Evolutionary conservation across 495 filamentous ascomycete genomes (phyloP).

Genomic region (Tetracladium setigerum): DNA sequence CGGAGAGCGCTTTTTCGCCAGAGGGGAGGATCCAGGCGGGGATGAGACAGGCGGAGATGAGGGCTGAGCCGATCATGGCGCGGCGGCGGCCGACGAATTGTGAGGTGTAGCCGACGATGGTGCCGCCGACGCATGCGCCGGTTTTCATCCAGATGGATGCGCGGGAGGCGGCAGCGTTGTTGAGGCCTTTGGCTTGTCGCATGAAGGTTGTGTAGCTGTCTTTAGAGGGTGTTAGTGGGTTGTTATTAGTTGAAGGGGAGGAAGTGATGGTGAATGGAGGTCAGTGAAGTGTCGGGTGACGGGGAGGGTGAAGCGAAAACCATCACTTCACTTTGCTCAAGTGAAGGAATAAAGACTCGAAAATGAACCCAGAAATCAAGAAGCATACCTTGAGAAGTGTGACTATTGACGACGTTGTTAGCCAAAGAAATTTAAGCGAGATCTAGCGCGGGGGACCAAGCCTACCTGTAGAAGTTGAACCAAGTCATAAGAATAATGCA

Average conservation of each 20-base stretch:
- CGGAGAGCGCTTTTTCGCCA: conserved; percentile 48
- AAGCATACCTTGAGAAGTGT: conserved; percentile 4
- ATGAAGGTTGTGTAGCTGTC: conserved; percentile 76
- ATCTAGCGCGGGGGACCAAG: neutral
- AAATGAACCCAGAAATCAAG: too few species aligned
- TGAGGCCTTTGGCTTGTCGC: conserved; percentile 56
- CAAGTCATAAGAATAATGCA: conserved; percentile 66
- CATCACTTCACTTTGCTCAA: too few species aligned
- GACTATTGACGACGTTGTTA: conserved; percentile 16
- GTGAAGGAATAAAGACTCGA: conserved; percentile 1
- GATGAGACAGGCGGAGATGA: conserved; percentile 52
- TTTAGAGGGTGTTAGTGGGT: conserved; percentile 40
- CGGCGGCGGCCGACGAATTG: conserved; percentile 66
- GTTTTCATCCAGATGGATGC: conserved; percentile 56
- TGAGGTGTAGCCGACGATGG: conserved; percentile 61
- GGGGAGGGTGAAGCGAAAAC: too few species aligned
- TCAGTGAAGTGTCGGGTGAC: too few species aligned
- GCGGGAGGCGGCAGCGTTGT: conserved; percentile 51
- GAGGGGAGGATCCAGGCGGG: conserved; percentile 66
- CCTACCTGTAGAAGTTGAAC: conserved; percentile 33
- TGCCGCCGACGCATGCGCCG: conserved; percentile 67
- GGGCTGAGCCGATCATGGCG: conserved; percentile 50
- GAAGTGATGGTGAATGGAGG: too few species aligned
- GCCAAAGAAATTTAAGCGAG: conserved; percentile 23
- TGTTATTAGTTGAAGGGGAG: conserved; percentile 45